A percentile compares a stretch with the other conserved stretches of the same genome.
Conservation (phyloP, 2,329 filamentous ascomycete species). For the Fusarium sambucinum region DNA sequence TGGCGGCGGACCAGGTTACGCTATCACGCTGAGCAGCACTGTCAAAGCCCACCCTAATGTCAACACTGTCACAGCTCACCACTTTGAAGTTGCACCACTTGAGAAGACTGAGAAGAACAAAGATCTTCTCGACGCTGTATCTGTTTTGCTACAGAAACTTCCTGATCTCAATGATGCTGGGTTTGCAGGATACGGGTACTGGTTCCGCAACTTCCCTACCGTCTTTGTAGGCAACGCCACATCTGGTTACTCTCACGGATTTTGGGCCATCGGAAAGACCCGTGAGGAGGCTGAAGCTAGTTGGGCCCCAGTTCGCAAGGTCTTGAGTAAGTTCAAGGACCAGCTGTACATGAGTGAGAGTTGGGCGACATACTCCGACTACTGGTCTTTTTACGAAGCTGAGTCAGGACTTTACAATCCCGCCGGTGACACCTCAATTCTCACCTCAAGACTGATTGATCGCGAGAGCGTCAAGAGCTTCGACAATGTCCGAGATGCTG, state of each 20-base stretch:
- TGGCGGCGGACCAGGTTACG: constrained; percentile 31
- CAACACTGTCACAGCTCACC: constrained; percentile 20
- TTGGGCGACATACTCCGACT: constrained; percentile 29
- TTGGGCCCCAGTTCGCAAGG: constrained; percentile 20
- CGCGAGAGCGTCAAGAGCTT: neutral
- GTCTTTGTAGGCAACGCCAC: constrained; percentile 31
- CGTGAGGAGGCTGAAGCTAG: constrained; percentile 14
- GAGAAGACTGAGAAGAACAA: constrained; percentile 26
- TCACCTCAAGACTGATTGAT: constrained; percentile 23
- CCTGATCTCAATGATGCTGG: constrained; percentile 38
- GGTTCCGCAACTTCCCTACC: constrained; percentile 28
- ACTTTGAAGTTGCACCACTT: constrained; percentile 12
- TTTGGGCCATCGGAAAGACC: constrained; percentile 18
- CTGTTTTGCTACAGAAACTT: constrained; percentile 10
- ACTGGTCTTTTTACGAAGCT: constrained; percentile 29
- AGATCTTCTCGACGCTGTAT: constrained; percentile 18
- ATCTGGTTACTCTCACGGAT: constrained; percentile 25
- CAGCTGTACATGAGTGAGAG: constrained; percentile 33
- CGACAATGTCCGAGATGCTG: constrained; percentile 4
- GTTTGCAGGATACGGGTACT: constrained; percentile 31
- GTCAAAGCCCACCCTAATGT: constrained; percentile 33
- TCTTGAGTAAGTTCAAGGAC: constrained; percentile 11
- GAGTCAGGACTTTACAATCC: constrained; percentile 27
- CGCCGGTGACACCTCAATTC: constrained; percentile 14
- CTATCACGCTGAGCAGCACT: constrained; percentile 27